Evolutionary conservation across 179 eudicot species (phyloP), one percentile per base, ranked within the genome.

Genomic region (Beta lomatogona): DNA sequence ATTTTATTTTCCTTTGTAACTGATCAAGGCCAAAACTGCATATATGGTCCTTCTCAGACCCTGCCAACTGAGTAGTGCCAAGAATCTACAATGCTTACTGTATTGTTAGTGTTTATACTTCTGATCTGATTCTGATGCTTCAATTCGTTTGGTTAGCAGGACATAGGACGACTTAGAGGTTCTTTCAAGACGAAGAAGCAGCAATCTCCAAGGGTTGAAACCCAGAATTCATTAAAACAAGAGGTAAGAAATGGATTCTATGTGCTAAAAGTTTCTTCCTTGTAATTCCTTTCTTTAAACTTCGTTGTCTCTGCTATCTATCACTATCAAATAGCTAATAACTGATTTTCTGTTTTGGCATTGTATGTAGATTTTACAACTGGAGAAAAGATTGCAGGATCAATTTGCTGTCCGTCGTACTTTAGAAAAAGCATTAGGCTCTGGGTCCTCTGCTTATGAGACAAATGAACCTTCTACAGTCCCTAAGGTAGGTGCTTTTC

Each of bases 391-490:
- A 82, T 84, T 94, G 76, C 91, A 91, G 75, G 88, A 85, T 60
- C 98, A 95, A 85, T 91, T 95, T 76, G 86, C 83, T 64, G 92
- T 92, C 16, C 93, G 97, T 10, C 82, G 91, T 82, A 88, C 94
- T 81, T 83, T 94, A 74, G 99, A 94, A 81, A 91, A 83, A 79
- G 93, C 95, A 75, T 81, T 96, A 82, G 97, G 94, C 76, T 93
- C 87, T 81, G 83, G 84, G 25, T 74, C 92, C 72, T 91, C 89
- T 46, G 83, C 89, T 75, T 86, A 77, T 70, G 86, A 86, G 79
- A 66, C 86, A 6, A 76, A 80, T 80, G 93, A 88, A 76, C 64
- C 83, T 75, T 75, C 81, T 67, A 52, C 88, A 65, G 83, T 94
- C 75, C 93, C 98, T 48, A 96, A 91, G 93, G 97, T 92, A 87